Base-by-base conservation (phyloP, 768 basidiomycete species). In the Leccinum rimulosum region DNA sequence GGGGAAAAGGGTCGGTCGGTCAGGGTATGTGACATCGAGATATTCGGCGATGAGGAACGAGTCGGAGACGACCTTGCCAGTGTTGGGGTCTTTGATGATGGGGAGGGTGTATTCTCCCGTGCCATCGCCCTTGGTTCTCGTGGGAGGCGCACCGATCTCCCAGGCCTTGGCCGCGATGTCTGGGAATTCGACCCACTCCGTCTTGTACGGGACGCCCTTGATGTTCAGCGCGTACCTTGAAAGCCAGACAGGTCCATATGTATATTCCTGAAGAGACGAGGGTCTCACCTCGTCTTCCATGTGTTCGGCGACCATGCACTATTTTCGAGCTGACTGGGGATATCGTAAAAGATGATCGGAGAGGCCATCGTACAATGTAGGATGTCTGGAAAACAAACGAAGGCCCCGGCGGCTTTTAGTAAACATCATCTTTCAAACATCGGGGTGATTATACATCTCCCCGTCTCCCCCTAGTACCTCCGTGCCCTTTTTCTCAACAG, bases 291-390 rank as follows among this genome's bases (percentile, higher is more conserved):
- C 11, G 70, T 68, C 65, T 79, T 81, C 77, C 76, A 80, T 33
- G 78, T 76, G 58, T 80, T 82, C 7, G 79, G 76, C 5, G 79
- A 78, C 75, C 77, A 81, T 8, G 74, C 70, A 4, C 64, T 69
- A 49, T 8, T 55, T 1, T 64, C 57, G 7, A 71, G 53, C 43
- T 63, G 70, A 36, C 74, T 72, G 22, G 77, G 76, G 45, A 83
- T 76, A 57, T 82, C 82, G 68, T 81, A 83, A 47, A 81, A 67
- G 58, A 79, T 76, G 57, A 70, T 71, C 12, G 67, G 66, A 25
- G 50, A 61, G 12, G 59, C 7, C 73, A 76, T 75, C 36, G 62
- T 50, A 54, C 35, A 49, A 6, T 28, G 25, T 43, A 52, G 4
- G 36, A 52, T 52, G 7, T 28, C 45, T n/a, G 14, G 11, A 17